phyloP scores from a whole-genome alignment of 805 yeast species.

The Saccharomyces paradoxus region DNA sequence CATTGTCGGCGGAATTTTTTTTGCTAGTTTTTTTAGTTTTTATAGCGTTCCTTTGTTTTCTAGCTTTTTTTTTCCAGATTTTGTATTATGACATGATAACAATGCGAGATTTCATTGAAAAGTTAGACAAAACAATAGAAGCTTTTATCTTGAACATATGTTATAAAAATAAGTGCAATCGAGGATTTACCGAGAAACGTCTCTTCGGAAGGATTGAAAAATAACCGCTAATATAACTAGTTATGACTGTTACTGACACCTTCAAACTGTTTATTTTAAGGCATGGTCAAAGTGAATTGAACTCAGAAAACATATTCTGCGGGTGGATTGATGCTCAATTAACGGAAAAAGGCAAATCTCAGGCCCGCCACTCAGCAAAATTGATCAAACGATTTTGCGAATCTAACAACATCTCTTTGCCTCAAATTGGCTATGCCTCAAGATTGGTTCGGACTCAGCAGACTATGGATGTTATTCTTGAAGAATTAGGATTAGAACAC shows the following conservation, averaged over 20 bases:
- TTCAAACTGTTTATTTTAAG: conserved; percentile 42
- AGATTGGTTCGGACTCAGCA: conserved; percentile 65
- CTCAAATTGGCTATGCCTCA: conserved; percentile 62
- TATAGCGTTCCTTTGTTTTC: not conserved
- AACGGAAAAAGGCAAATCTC: conserved; percentile 57
- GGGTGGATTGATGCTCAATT: conserved; percentile 79
- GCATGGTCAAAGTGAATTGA: conserved; percentile 80
- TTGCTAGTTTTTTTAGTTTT: not conserved
- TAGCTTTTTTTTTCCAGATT: not conserved
- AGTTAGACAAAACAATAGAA: not conserved
- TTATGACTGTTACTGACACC: conserved; percentile 15
- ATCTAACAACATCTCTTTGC: conserved; percentile 26
- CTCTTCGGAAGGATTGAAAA: not conserved
- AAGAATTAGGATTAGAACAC: conserved; percentile 33
- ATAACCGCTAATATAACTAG: not conserved
- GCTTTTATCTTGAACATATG: not conserved
- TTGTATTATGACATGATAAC: not conserved
- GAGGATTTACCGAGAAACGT: not conserved
- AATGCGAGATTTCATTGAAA: not conserved
- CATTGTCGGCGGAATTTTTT: not conserved
- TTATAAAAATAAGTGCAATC: not conserved
- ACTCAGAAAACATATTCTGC: conserved; percentile 66
- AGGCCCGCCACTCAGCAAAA: conserved; percentile 59
- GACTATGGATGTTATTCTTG: conserved; percentile 60
- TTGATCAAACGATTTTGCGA: conserved; percentile 39